Evolutionary conservation across 1,284 basidiomycete genomes (phyloP), one percentile per base, ranked within the genome.

Genomic region (Ustilago hordei): DNA sequence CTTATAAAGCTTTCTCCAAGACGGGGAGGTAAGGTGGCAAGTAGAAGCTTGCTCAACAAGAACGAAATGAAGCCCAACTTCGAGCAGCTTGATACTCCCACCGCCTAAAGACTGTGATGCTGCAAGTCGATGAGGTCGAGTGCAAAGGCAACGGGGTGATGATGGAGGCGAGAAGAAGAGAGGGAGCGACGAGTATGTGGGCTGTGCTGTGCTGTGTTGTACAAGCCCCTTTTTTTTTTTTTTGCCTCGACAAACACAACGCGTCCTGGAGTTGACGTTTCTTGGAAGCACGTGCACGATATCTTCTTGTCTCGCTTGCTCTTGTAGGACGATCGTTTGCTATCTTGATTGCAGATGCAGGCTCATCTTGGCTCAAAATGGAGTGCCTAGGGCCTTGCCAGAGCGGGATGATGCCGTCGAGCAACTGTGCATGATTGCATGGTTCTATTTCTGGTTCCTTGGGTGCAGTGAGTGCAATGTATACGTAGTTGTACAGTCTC

Each of bases 21-120:
- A 38, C 36, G n/a, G 12, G 36, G 12, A 38, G 36, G 6, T 15
- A 41, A 15, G 8, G 38, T 28, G 12, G 17, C 9, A 8, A 48
- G 53, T 67, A 61, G 59, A 67, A 32, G 32, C n/a, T 60, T 17
- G 58, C 19, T 53, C 59, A 67, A 60, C 54, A 47, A 50, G 43
- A 13, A 35, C 35, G 57, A 55, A 55, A 60, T 50, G 38, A 55
- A 53, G 50, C 39, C 52, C 23, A 28, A 6, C 9, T 8, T 32
- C 17, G 31, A 15, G 34, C 52, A 56, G 23, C 31, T 34, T 19
- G n/a, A 36, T 13, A 17, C 54, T 39, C 19, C 28, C 45, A 8
- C 34, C 56, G 2, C 3, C 39, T n/a, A 15, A 41, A 28, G 19
- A 8, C 9, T 7, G n/a, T 8, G 45, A 48, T 8, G 7, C 19